Evolutionary conservation across 2,329 filamentous ascomycete genomes (phyloP).

Genomic region (Penicillium sp.): DNA sequence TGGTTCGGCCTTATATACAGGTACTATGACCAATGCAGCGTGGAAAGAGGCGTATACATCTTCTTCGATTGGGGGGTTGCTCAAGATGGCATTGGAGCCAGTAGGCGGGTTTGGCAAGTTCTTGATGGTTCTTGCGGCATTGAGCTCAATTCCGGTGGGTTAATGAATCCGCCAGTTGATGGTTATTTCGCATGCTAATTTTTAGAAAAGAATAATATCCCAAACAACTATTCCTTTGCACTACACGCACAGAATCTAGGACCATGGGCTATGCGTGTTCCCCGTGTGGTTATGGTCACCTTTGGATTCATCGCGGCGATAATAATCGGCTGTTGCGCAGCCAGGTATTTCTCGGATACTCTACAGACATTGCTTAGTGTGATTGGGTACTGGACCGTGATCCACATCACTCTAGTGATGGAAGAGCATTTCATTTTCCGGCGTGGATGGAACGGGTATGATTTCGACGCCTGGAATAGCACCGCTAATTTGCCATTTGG

Average conservation of each 20-base stretch:
- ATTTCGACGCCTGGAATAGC: conserved; percentile 29
- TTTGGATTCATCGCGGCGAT: conserved; percentile 28
- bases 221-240: conserved; percentile 33
- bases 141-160: conserved; percentile 29
- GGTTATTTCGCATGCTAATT: not conserved
- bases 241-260: conserved; percentile 31
- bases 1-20: conserved; percentile 29
- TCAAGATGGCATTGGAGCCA: conserved; percentile 27
- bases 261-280: conserved; percentile 28
- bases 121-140: conserved; percentile 26
- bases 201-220: conserved; percentile 28
- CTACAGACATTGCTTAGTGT: conserved; percentile 42
- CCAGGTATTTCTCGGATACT: conserved; percentile 27
- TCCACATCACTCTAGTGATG: conserved; percentile 28
- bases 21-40: conserved; percentile 17
- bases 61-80: conserved; percentile 25
- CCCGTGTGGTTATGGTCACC: conserved; percentile 28
- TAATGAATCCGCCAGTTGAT: not conserved
- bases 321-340: conserved; percentile 29
- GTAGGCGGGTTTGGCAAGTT: conserved; percentile 32
- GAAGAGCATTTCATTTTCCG: conserved; percentile 33
- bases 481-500: conserved; percentile 25
- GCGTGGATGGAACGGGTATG: conserved; percentile 26
- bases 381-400: conserved; percentile 45
- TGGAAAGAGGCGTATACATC: conserved; percentile 25